These are phyloP conservation scores for Escovopsis sp. DNA, from an alignment of 2,329 filamentous ascomycete species.

Conservation along the genomic window DNA sequence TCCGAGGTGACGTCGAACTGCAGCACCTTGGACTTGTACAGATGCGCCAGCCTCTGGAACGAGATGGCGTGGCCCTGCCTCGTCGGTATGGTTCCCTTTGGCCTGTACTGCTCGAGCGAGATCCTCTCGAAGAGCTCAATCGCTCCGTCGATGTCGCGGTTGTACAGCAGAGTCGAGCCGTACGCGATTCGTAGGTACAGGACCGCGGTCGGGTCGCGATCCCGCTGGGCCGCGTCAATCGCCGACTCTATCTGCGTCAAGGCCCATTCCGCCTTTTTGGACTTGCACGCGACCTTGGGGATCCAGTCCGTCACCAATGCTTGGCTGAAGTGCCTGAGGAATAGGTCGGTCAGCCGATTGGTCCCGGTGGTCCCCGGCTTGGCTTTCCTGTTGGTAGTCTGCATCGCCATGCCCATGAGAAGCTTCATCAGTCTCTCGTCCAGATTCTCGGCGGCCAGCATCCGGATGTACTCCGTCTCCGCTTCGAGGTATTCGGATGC, in stretches of 20 bases:
- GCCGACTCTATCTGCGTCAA: slow-evolving; percentile 16
- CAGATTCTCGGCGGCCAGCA: slow-evolving; percentile 22
- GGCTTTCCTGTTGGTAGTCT: slow-evolving; percentile 8
- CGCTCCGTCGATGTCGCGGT: slow-evolving; percentile 19
- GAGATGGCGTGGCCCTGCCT: slow-evolving; percentile 25
- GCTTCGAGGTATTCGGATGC: slow-evolving; percentile 22
- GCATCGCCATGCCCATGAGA: slow-evolving; percentile 18
- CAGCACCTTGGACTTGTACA: slow-evolving; percentile 23
- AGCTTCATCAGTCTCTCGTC: slow-evolving; percentile 21
- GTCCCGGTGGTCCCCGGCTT: slow-evolving; percentile 10
- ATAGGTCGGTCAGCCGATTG: slow-evolving; percentile 20
- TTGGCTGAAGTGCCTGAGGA: slow-evolving; percentile 21
- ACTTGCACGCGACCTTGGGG: slow-evolving; percentile 24
- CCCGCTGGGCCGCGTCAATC: slow-evolving; percentile 18
- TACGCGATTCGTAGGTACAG: slow-evolving; percentile 24
- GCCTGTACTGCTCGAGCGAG: slow-evolving; percentile 22
- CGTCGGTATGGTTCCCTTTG: slow-evolving; percentile 24
- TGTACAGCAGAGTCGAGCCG: slow-evolving; percentile 21
- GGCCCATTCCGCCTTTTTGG: slow-evolving; percentile 16
- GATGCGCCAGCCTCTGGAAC: slow-evolving; percentile 23
- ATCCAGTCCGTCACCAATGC: slow-evolving; percentile 24
- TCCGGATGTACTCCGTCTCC: slow-evolving; percentile 21
- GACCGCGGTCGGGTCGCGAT: slow-evolving; percentile 22
- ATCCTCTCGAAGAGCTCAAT: slow-evolving; percentile 22
- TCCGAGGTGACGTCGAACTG: slow-evolving; percentile 13